Evolutionary conservation across 2,329 filamentous ascomycete genomes (phyloP).

Genomic region (Neopestalotiopsis clavispora): DNA sequence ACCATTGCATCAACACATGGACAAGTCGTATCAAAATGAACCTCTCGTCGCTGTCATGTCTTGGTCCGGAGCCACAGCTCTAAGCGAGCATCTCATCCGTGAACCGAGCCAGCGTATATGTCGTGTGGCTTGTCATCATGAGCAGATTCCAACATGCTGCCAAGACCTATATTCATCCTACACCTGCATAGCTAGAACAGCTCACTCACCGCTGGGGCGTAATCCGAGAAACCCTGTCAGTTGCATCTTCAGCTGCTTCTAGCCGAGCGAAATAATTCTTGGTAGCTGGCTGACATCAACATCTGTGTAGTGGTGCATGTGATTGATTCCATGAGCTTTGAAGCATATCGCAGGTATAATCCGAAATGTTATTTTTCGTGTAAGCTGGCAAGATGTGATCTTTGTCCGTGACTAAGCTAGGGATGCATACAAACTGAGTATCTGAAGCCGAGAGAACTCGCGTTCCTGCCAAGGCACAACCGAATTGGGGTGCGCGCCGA

Average conservation of each 20-base stretch:
- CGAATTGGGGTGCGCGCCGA: neutral
- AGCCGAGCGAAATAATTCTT: neutral
- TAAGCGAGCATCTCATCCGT: neutral
- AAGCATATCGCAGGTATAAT: neutral
- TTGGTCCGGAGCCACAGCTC: neutral
- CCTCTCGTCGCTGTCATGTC: neutral
- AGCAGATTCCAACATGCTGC: neutral
- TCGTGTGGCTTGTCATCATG: conserved; percentile 1
- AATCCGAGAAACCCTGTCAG: neutral
- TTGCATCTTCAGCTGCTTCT: neutral
- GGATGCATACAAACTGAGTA: neutral
- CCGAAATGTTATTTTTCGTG: neutral
- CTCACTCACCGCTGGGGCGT: neutral
- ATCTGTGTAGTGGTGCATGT: neutral
- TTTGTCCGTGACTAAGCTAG: neutral
- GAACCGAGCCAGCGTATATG: neutral
- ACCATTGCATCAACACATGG: neutral
- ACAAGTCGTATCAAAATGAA: neutral
- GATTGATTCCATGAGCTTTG: neutral
- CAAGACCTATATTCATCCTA: neutral
- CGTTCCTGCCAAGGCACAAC: conserved; percentile 3
- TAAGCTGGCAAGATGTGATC: neutral
- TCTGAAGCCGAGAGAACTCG: neutral
- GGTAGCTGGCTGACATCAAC: neutral
- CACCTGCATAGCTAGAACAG: neutral